These are phyloP conservation scores for Rhizopogon sp. DNA, from an alignment of 768 basidiomycete genomes.

Conservation along the genomic window DNA sequence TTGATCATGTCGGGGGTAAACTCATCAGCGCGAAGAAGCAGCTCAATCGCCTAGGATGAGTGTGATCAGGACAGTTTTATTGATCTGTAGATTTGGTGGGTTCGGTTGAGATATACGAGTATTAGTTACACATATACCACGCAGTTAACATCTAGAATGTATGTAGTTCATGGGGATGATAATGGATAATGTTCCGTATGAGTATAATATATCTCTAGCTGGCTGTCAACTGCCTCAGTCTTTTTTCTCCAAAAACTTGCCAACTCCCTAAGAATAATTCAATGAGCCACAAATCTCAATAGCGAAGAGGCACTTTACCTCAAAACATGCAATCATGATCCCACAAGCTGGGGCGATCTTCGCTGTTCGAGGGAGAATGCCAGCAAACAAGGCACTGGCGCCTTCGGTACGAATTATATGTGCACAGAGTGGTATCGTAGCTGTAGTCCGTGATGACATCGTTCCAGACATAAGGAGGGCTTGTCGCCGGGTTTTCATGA, in stretches of 20 bases:
- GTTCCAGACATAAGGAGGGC: constrained; percentile 66
- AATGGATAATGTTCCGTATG: constrained; percentile 3
- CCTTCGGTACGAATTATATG: constrained; percentile 82
- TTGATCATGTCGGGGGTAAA: constrained; percentile 76
- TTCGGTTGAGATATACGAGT: too few relatives aligned
- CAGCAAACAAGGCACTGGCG: constrained; percentile 70
- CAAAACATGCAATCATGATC: constrained; percentile 96
- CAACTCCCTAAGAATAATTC: constrained; percentile 45
- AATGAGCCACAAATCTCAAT: constrained; percentile 11
- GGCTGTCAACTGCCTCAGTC: constrained; percentile 8
- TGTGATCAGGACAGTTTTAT: constrained; percentile 5
- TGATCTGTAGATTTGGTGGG: not conserved
- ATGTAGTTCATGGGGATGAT: constrained; percentile 8
- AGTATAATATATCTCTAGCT: constrained; percentile 22
- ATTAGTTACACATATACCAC: constrained; percentile 18
- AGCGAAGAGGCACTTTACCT: constrained; percentile 43
- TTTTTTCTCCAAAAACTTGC: constrained; percentile 41
- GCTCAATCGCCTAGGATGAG: constrained; percentile 68
- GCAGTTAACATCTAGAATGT: constrained; percentile 8
- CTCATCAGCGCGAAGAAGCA: constrained; percentile 77
- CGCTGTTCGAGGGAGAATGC: constrained; percentile 79
- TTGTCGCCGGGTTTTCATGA: constrained; percentile 92
- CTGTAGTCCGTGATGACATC: constrained; percentile 30
- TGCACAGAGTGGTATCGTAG: constrained; percentile 59
- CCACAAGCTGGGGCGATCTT: constrained; percentile 99